phyloP scores from a whole-genome alignment of 495 filamentous ascomycete species.

The Talaromyces adpressus region DNA sequence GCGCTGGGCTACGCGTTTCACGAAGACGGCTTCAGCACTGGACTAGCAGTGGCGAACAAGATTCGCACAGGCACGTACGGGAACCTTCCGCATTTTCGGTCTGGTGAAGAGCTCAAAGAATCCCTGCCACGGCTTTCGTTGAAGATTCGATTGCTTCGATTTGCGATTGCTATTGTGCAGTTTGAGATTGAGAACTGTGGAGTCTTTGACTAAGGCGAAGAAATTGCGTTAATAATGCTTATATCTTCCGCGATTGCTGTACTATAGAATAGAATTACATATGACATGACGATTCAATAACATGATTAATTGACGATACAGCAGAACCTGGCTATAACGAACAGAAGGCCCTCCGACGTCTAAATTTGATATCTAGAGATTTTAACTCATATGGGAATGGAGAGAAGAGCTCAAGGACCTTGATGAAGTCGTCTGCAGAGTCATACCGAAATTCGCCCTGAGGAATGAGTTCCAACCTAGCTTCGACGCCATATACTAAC shows the following conservation, averaged over 20 bases:
- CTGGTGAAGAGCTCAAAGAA: not conserved
- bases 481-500: too few relatives aligned
- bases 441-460: too few relatives aligned
- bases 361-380: too few relatives aligned
- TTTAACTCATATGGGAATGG: too few relatives aligned
- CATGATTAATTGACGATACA: not conserved
- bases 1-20: conserved; percentile 2
- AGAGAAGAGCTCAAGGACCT: too few relatives aligned
- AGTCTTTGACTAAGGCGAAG: not conserved
- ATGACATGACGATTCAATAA: not conserved
- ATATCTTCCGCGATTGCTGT: not conserved
- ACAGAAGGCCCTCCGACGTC: too few relatives aligned
- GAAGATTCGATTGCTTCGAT: not conserved
- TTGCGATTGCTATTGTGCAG: not conserved
- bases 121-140: not conserved
- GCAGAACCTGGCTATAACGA: too few relatives aligned
- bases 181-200: not conserved
- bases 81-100: not conserved
- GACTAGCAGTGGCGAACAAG: not conserved
- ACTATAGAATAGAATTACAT: not conserved
- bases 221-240: not conserved
- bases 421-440: too few relatives aligned
- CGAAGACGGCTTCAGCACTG: not conserved
- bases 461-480: too few relatives aligned
- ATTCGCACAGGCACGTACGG: not conserved